Conservation (phyloP, 257 asterid species). For the Nicotiana sylvestris region DNA sequence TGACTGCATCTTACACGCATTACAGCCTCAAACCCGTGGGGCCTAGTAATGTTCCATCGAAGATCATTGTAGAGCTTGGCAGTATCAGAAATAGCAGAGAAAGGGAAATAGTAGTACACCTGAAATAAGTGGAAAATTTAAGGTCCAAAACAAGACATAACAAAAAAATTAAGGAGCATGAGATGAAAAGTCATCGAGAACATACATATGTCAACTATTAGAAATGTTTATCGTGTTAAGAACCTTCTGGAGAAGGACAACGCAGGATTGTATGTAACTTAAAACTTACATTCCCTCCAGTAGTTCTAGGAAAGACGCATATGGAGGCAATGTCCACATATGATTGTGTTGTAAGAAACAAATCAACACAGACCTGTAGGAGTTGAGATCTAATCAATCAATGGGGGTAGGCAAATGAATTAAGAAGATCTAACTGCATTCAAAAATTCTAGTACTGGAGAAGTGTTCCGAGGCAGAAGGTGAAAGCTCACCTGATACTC, state of each 20-base stretch:
- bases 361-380: slow-evolving; percentile 88
- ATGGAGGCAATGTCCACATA: slow-evolving; percentile 92
- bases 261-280: neutral
- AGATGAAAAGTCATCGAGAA: neutral
- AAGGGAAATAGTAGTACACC: slow-evolving; percentile 92
- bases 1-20: slow-evolving; percentile 99
- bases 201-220: neutral
- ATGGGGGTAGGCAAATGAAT: neutral
- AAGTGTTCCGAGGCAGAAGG: neutral
- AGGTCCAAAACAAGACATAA: neutral
- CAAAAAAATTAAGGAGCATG: neutral
- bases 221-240: neutral
- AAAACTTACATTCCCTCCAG: slow-evolving; percentile 85
- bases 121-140: slow-evolving; percentile 20
- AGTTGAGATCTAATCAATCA: slow-evolving; percentile 18
- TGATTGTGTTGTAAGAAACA: slow-evolving; percentile 83
- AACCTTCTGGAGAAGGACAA: neutral
- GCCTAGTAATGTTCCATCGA: slow-evolving; percentile 94
- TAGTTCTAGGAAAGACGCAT: slow-evolving; percentile 82
- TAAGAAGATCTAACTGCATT: neutral
- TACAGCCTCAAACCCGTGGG: slow-evolving; percentile 99
- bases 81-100: slow-evolving; percentile 88
- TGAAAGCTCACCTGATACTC: slow-evolving; percentile 74
- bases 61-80: slow-evolving; percentile 94
- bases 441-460: neutral